A percentile compares a stretch with the other conserved stretches of the same genome.
Conservation (phyloP, 768 basidiomycete genomes). For the Boletus fagicola region DNA sequence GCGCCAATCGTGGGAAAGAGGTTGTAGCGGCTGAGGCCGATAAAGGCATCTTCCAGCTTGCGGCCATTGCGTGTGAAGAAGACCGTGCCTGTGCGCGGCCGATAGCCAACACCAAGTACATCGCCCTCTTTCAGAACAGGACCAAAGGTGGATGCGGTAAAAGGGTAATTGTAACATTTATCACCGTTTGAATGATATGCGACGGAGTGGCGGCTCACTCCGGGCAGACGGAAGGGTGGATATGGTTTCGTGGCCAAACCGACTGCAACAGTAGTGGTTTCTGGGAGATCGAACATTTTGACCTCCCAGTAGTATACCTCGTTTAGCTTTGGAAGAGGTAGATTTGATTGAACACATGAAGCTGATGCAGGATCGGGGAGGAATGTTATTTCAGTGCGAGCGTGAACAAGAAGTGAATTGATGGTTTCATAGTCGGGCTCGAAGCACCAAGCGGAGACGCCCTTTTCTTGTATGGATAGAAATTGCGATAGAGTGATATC, state of each 20-base stretch:
- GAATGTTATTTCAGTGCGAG: constrained; percentile 96
- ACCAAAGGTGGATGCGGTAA: constrained; percentile 82
- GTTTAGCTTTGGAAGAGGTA: constrained; percentile 95
- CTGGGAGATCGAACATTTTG: constrained; percentile 97
- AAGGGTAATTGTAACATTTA: constrained; percentile 97
- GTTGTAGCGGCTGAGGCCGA: constrained; percentile 87
- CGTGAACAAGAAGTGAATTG: constrained; percentile 88
- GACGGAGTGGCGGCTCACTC: constrained; percentile 80
- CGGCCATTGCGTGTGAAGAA: constrained; percentile 98
- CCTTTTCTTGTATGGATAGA: constrained; percentile 98
- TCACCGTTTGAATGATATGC: constrained; percentile 97
- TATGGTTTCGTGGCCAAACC: constrained; percentile 97
- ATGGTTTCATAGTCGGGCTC: constrained; percentile 98
- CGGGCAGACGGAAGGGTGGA: constrained; percentile 90
- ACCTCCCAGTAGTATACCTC: constrained; percentile 99
- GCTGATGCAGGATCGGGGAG: constrained; percentile 93
- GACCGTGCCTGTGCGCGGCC: constrained; percentile 95
- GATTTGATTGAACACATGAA: constrained; percentile 93
- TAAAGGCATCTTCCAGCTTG: constrained; percentile 93
- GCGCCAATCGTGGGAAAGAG: constrained; percentile 97
- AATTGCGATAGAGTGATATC: constrained; percentile 99
- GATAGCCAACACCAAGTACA: constrained; percentile 92
- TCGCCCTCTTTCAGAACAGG: constrained; percentile 89
- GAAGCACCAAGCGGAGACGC: constrained; percentile 98
- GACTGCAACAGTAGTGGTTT: constrained; percentile 82